Base-by-base conservation (phyloP, 805 yeast species). In the Debaryomyces prosopidis region DNA sequence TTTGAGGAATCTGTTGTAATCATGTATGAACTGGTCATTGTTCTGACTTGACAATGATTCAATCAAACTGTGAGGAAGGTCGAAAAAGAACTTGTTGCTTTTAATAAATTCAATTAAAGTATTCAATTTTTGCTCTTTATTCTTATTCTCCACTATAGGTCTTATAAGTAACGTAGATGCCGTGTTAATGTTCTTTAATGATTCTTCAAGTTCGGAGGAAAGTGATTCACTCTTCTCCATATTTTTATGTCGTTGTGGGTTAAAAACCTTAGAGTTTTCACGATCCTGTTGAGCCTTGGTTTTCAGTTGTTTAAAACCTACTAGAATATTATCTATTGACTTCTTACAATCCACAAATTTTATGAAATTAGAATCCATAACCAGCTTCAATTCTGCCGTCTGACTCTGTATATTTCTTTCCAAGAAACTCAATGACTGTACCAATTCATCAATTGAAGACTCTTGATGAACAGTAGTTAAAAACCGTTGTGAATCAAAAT, bases 71-170 rank as follows among this genome's bases (percentile, higher is more conserved):
- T 52, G 54, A 4, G 76, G 76, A 36, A 71, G 57, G 42, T 71
- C 69, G 44, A 72, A 72, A 34, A 72, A 54, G 38, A 62, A 67
- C 32, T 55, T 54, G 47, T 72, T 59, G 3, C 50, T 42, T 12
- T 57, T 56, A 11, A 71, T 51, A 44, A 70, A 69, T 5, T 71
- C 76, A 31, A 72, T 66, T 44, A 71, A 54, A 39, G 52, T 59
- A 17, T 53, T 35, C 17, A 71, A 50, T 43, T 71, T 72, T 7
- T 44, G 45, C 52, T 70, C 75, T 46, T 62, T 66, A 19, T 57
- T 53, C 43, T 65, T 63, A 44, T 68, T 68, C 31, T 72, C 76
- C 50, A 62, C 55, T 11, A 72, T 66, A 5, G 77, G 77, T 37
- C 75, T 55, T 26, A 72, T 69, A 63, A 69, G 63, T 36, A 69